A percentile compares a stretch with the other conserved stretches of the same genome.
These are phyloP conservation scores for Anisogramma anomala DNA, from an alignment of 2,329 filamentous ascomycete genomes.

Conservation along the genomic window DNA sequence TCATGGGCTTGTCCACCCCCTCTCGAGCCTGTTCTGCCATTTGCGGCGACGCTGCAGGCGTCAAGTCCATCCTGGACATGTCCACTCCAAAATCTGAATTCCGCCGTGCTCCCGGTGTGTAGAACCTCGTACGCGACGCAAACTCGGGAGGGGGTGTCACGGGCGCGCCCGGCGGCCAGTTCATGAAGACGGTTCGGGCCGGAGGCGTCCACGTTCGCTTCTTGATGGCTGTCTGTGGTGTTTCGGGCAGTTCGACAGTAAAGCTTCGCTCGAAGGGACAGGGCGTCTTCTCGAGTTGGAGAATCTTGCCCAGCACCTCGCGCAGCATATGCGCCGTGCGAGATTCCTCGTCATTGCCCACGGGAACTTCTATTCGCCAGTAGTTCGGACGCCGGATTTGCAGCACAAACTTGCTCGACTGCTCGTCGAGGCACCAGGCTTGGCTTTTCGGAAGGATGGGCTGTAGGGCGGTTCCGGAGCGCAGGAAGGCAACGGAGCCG, in stretches of 20 bases:
- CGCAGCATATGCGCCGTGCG: constrained; percentile 56
- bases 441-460: constrained; percentile 83
- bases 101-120: constrained; percentile 11
- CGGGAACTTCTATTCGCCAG: constrained; percentile 80
- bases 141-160: constrained; percentile 17
- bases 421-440: constrained; percentile 84
- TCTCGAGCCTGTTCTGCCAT: neutral
- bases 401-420: constrained; percentile 71
- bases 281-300: constrained; percentile 77
- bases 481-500: constrained; percentile 77
- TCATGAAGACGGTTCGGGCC: constrained; percentile 22
- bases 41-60: constrained; percentile 6
- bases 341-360: constrained; percentile 50
- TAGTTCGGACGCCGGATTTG: constrained; percentile 74
- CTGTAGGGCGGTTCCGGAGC: constrained; percentile 71
- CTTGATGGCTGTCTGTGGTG: constrained; percentile 50
- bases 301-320: constrained; percentile 55
- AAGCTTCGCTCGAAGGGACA: constrained; percentile 77
- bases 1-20: neutral
- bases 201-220: constrained; percentile 57
- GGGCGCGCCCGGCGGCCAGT: constrained; percentile 19
- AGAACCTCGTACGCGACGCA: constrained; percentile 12
- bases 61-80: neutral
- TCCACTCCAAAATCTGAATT: constrained; percentile 10
- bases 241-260: constrained; percentile 59